phyloP scores from a whole-genome alignment of 2,329 filamentous ascomycete species.

The Botrytis deweyae region DNA sequence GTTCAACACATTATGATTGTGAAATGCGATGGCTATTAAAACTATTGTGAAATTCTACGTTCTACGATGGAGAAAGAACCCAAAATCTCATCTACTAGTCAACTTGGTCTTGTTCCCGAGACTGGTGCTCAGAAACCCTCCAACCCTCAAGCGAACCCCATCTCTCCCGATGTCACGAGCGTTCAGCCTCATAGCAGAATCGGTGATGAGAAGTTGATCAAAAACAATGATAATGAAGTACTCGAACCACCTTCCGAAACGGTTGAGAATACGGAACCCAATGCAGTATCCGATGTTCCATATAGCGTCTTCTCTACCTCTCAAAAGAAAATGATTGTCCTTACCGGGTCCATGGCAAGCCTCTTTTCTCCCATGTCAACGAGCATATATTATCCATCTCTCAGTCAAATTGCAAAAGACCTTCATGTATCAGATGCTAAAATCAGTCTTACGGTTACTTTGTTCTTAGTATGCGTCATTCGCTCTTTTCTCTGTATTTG shows the following conservation, averaged over 20 bases:
- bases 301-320: conserved; percentile 1
- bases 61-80: neutral
- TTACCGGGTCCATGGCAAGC: neutral
- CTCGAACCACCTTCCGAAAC: neutral
- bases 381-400: neutral
- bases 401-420: neutral
- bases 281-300: neutral
- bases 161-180: neutral
- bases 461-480: neutral
- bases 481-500: neutral
- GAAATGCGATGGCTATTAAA: neutral
- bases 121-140: neutral
- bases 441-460: neutral
- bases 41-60: neutral
- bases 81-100: neutral
- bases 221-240: neutral
- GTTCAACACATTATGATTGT: neutral
- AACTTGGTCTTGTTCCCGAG: neutral
- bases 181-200: neutral
- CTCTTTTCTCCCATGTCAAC: neutral
- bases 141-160: neutral
- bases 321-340: neutral
- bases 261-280: neutral
- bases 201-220: neutral
- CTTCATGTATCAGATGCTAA: neutral